phyloP scores from a whole-genome alignment of 331 rosid genomes.

The Pyracantha coccinea region DNA sequence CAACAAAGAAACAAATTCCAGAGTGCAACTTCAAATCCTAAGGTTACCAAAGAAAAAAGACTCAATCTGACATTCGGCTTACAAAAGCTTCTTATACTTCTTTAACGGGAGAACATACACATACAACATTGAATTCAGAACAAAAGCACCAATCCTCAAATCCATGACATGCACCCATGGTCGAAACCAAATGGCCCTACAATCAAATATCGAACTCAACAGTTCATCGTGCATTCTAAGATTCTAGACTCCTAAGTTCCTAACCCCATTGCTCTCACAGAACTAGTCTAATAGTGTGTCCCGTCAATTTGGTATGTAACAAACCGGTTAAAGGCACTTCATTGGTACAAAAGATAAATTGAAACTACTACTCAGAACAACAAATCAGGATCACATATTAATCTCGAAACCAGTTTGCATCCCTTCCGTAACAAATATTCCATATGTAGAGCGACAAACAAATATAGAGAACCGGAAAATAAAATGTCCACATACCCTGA shows the following conservation, averaged over 20 bases:
- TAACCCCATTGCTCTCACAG: background rate
- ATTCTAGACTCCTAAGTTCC: no score
- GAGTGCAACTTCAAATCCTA: background rate
- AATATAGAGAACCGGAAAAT: background rate
- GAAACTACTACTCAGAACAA: background rate
- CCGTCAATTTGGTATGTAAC: background rate
- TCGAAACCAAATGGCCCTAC: background rate
- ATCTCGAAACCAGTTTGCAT: background rate
- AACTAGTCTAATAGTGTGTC: background rate
- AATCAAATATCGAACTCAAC: no score
- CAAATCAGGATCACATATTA: background rate
- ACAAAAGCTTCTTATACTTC: background rate
- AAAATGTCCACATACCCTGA: slow-evolving; percentile 1
- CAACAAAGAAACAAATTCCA: background rate
- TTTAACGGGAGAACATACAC: background rate
- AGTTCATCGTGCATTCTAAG: background rate
- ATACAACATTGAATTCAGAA: background rate
- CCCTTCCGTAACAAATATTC: background rate
- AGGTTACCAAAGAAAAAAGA: background rate
- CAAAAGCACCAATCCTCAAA: background rate
- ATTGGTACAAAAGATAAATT: background rate
- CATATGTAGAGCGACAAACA: no score
- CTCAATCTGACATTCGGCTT: background rate
- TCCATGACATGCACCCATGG: background rate
- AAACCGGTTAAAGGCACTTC: background rate